Percentiles rank a stretch among this genome's conserved stretches.
phyloP scores from a whole-genome alignment of 768 basidiomycete genomes.

The Boletus huronensis region DNA sequence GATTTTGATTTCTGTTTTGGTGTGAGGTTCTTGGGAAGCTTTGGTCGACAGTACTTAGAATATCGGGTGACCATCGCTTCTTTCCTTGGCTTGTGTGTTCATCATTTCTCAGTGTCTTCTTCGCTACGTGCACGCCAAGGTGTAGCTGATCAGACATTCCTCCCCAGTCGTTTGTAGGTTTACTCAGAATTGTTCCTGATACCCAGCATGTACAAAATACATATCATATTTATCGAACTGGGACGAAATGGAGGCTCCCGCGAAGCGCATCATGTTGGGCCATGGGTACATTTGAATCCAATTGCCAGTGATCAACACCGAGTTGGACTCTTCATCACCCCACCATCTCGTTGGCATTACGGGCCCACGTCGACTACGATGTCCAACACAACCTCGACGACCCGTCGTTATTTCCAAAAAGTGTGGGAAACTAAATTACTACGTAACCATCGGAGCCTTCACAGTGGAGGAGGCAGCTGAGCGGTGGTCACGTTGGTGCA shows the following conservation, averaged over 20 bases:
- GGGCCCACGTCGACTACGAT: neutral
- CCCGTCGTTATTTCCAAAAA: constrained; percentile 11
- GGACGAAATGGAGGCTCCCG: neutral
- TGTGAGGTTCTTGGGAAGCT: neutral
- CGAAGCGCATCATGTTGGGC: neutral
- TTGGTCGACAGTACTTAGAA: neutral
- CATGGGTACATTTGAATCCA: neutral
- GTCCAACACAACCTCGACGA: neutral
- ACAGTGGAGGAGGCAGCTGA: neutral
- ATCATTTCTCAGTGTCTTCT: neutral
- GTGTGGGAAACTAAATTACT: constrained; percentile 4
- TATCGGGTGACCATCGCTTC: neutral
- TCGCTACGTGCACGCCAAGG: neutral
- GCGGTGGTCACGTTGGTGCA: neutral
- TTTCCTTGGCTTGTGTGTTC: neutral
- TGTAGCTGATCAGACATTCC: no score
- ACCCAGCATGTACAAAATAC: neutral
- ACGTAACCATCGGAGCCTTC: constrained; percentile 6
- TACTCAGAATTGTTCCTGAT: neutral
- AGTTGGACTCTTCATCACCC: neutral
- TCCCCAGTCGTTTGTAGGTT: neutral
- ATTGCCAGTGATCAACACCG: neutral
- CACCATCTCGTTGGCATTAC: neutral
- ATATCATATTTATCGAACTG: neutral
- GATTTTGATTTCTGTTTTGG: neutral